A percentile compares a stretch with the other conserved stretches of the same genome.
Conservation (phyloP, 2,329 filamentous ascomycete genomes). For the Talaromyces albobiverticillius region DNA sequence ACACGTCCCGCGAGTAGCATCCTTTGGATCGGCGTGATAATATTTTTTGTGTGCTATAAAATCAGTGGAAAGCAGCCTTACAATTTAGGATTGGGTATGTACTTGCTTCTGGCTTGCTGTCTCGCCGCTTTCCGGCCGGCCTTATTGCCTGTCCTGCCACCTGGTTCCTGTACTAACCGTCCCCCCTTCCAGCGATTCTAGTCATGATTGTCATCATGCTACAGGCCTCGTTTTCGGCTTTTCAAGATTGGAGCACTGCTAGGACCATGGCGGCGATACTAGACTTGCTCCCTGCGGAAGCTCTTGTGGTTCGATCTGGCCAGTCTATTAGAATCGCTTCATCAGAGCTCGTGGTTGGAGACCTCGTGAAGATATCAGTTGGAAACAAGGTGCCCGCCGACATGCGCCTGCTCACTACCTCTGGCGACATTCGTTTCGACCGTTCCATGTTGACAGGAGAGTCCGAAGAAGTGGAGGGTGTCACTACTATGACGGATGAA, state of each 20-base stretch:
- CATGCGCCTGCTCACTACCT: slow-evolving; percentile 66
- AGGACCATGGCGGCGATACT: slow-evolving; percentile 77
- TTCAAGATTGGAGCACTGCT: slow-evolving; percentile 69
- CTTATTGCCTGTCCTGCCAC: slow-evolving; percentile 64
- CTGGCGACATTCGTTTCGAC: slow-evolving; percentile 70
- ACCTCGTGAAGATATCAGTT: slow-evolving; percentile 65
- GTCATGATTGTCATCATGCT: slow-evolving; percentile 68
- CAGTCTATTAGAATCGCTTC: slow-evolving; percentile 51
- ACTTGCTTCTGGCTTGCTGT: too few species aligned
- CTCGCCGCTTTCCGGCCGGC: too few species aligned
- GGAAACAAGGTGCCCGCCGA: slow-evolving; percentile 76
- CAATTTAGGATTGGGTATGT: too few species aligned
- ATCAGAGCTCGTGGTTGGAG: slow-evolving; percentile 68
- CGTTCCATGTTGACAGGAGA: slow-evolving; percentile 72
- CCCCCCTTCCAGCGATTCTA: too few species aligned
- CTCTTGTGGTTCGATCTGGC: slow-evolving; percentile 64
- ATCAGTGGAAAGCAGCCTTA: too few species aligned
- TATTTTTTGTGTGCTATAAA: too few species aligned
- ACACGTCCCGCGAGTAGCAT: too few species aligned
- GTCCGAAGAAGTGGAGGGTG: slow-evolving; percentile 63
- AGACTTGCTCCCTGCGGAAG: slow-evolving; percentile 71
- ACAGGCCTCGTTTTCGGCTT: slow-evolving; percentile 67
- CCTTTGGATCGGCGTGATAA: slow-evolving; percentile 58
- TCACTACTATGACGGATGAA: slow-evolving; percentile 62
- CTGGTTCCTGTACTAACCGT: slow-evolving; percentile 68